Percentiles rank a stretch among this genome's conserved stretches.
These are phyloP conservation scores for Zalaria sp. DNA, from an alignment of 2,329 filamentous ascomycete genomes.

Conservation along the genomic window DNA sequence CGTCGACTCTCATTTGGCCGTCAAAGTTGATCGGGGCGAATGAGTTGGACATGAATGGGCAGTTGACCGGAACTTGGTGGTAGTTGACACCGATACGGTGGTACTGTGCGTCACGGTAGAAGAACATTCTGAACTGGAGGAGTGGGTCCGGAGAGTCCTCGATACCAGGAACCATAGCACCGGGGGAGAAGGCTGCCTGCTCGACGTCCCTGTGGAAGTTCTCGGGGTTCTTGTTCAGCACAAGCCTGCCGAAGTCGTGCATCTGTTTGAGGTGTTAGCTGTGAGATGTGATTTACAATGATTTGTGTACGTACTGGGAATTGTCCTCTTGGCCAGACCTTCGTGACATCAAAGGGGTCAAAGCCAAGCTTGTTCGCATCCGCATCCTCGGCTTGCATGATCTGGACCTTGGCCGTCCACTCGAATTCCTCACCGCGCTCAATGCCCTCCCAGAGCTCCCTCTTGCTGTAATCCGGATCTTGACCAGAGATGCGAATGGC, in stretches of 20 bases:
- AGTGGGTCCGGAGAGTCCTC: conserved; percentile 34
- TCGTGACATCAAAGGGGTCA: conserved; percentile 40
- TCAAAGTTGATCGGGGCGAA: conserved; percentile 35
- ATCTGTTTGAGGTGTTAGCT: conserved; percentile 10
- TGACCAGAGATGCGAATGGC: conserved; percentile 32
- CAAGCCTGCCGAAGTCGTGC: conserved; percentile 34
- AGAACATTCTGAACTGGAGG: conserved; percentile 26
- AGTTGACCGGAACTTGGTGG: conserved; percentile 35
- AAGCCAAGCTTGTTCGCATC: conserved; percentile 36
- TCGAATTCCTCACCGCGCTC: conserved; percentile 26
- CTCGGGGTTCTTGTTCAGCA: conserved; percentile 40
- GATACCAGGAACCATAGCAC: conserved; percentile 37
- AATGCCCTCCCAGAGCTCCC: conserved; percentile 30
- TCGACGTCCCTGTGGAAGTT: conserved; percentile 39
- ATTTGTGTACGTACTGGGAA: conserved; percentile 22
- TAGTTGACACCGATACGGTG: conserved; percentile 39
- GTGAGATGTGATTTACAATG: background rate
- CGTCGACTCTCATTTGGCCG: conserved; percentile 33
- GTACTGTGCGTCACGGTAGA: conserved; percentile 31
- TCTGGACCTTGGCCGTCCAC: conserved; percentile 31
- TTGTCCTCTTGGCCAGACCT: conserved; percentile 34
- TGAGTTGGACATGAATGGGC: conserved; percentile 35
- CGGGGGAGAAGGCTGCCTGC: conserved; percentile 37
- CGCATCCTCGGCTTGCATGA: conserved; percentile 32
- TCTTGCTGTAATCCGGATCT: conserved; percentile 37